A percentile compares a stretch with the other conserved stretches of the same genome.
Evolutionary conservation across 768 basidiomycete species (phyloP).

Genomic region (Mycena kentingensis): DNA sequence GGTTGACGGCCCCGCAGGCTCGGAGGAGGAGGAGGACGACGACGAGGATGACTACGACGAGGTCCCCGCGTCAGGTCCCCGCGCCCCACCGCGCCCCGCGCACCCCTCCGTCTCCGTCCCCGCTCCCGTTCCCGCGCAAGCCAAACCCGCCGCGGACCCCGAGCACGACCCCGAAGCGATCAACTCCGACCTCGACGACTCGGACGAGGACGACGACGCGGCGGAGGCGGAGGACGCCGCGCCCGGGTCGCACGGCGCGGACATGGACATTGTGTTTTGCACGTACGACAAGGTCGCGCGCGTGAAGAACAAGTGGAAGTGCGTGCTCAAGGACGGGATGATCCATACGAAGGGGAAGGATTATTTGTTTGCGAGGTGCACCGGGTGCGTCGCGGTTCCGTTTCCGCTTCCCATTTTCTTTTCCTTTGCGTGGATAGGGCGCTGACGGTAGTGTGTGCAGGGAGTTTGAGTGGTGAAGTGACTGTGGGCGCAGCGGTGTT

Average conservation of each 20-base stretch:
- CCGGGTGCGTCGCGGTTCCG: too few species aligned
- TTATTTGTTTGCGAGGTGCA: constrained; percentile 78
- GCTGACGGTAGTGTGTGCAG: constrained; percentile 22
- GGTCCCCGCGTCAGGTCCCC: constrained; percentile 44
- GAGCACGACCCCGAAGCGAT: constrained; percentile 51
- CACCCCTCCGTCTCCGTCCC: constrained; percentile 51
- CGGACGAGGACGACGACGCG: constrained; percentile 64
- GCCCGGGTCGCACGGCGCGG: constrained; percentile 37
- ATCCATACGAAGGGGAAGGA: constrained; percentile 77
- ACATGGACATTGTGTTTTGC: constrained; percentile 75
- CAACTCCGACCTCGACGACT: constrained; percentile 77
- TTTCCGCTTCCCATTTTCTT: too few species aligned
- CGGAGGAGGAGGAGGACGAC: neutral
- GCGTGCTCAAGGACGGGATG: constrained; percentile 80
- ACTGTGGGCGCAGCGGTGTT: too few species aligned
- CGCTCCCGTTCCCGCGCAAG: constrained; percentile 16
- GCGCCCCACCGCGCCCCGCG: constrained; percentile 48
- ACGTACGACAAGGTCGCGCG: constrained; percentile 84
- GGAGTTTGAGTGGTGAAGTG: constrained; percentile 48
- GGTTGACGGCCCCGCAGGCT: constrained; percentile 13
- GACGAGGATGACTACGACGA: constrained; percentile 37
- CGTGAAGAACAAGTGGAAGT: constrained; percentile 90
- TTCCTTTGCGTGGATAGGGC: neutral
- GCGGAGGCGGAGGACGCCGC: constrained; percentile 57
- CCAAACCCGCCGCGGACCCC: constrained; percentile 31